Base-by-base conservation (phyloP, 202 grass and related monocot species). In the Elaeis oleifera region DNA sequence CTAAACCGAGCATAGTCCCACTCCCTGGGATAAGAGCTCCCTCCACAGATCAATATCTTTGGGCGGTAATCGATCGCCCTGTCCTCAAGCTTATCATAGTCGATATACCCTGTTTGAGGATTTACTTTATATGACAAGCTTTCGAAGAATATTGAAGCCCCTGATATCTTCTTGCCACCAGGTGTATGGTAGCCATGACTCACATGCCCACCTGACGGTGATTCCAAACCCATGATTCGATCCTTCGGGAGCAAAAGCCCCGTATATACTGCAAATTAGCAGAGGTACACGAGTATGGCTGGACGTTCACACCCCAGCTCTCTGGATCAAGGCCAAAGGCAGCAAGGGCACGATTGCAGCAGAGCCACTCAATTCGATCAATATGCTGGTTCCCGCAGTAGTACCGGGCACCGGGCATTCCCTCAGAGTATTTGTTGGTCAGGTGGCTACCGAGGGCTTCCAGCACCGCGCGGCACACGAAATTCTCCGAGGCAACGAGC, bases 201-300 rank as follows among this genome's bases (percentile, higher is more conserved):
- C 54, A 83, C 80, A 72, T 83, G 80, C 18, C 80, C 80, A 36
- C 80, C 80, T 2, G 80, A 83, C 36, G 80, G 80, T 16, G 80
- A 83, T 73, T 83, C 80, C 53, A 83, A 55, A 49, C 80, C 80
- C 80, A 82, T 82, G 50, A 82, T 82, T 24, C 80, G 67, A 63
- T 82, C 80, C 32, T 83, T 83, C 1, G 80, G 74, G 18, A 83
- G 61, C 20, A 83, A 54, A 48, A 83, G 55, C 28, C 80, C 80
- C 18, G 80, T 83, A 51, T 83, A 83, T 28, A 83, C 80, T 3
- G 80, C 80, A 29, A 83, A 58, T 83, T 83, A 0, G 80, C 80
- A 1, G 80, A 83, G 56, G 80, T 83, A n/a, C 80, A 83, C 20
- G 80, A 83, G 31, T 83, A 83, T 1, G 80, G 80, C 63, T 83